Conservation (phyloP, 345 rosid species). For the Hibiscus syriacus region DNA sequence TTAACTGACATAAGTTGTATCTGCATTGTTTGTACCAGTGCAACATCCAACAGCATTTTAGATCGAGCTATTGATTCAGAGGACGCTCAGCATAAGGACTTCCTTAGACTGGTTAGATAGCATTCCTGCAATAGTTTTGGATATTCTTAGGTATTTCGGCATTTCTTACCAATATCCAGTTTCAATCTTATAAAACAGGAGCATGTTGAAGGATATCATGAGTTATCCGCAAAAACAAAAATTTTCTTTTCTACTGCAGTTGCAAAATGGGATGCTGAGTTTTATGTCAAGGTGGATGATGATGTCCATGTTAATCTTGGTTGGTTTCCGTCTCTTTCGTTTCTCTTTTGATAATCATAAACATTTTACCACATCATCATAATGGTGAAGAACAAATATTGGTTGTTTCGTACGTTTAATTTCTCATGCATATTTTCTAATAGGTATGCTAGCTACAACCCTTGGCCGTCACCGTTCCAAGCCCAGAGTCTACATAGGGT, state of each 20-base stretch:
- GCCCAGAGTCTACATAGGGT: slow-evolving; percentile 87
- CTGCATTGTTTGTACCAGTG: slow-evolving; percentile 46
- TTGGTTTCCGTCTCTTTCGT: slow-evolving; percentile 17
- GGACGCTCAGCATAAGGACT: slow-evolving; percentile 91
- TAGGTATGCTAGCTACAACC: slow-evolving; percentile 81
- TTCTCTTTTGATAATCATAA: neutral
- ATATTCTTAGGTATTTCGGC: neutral
- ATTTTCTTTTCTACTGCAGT: slow-evolving; percentile 87
- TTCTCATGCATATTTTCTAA: slow-evolving; percentile 7
- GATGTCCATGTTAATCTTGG: slow-evolving; percentile 99
- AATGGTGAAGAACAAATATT: neutral
- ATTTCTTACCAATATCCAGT: neutral
- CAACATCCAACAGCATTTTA: slow-evolving; percentile 87
- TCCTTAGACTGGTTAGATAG: slow-evolving; percentile 75
- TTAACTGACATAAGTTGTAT: slow-evolving; percentile 11
- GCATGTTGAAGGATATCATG: slow-evolving; percentile 97
- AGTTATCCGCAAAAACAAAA: slow-evolving; percentile 94
- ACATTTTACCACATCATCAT: neutral
- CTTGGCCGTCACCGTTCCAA: slow-evolving; percentile 87
- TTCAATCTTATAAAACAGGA: slow-evolving; percentile 40
- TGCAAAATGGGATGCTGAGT: slow-evolving; percentile 96
- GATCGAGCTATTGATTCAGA: slow-evolving; percentile 97
- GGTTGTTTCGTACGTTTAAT: neutral
- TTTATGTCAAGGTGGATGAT: slow-evolving; percentile 92
- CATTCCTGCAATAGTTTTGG: neutral